Evolutionary conservation across 2,329 filamentous ascomycete species (phyloP).

Genomic region (Colletotrichum cuscutae): DNA sequence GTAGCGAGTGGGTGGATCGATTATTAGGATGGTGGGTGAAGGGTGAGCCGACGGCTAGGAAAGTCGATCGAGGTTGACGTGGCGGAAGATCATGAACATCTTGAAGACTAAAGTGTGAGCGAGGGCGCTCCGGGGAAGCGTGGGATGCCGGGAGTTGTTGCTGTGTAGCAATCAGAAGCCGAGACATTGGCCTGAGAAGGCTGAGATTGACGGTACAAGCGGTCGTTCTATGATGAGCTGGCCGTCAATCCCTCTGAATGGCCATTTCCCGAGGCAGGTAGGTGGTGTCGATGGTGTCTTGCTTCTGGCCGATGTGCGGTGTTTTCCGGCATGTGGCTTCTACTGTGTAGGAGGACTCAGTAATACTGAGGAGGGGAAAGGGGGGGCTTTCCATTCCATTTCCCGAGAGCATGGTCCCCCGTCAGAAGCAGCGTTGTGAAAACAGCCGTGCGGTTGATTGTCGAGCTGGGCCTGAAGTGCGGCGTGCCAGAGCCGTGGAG

Average conservation of each 20-base stretch:
- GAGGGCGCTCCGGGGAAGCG: not conserved
- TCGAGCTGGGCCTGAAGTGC: not conserved
- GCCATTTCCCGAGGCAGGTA: not conserved
- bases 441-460: not conserved
- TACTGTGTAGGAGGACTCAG: not conserved
- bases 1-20: not conserved
- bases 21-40: not conserved
- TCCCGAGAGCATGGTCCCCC: conserved; percentile 3
- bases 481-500: conserved; percentile 5
- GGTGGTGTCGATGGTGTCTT: not conserved
- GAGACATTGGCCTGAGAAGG: conserved; percentile 7
- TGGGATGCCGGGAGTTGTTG: not conserved
- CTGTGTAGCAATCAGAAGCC: not conserved
- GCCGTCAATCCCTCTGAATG: not conserved
- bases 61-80: conserved; percentile 27
- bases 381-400: not conserved
- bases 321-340: conserved; percentile 40
- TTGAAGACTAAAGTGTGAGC: conserved; percentile 7
- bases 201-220: not conserved
- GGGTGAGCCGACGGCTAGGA: conserved; percentile 9
- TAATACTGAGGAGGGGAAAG: not conserved
- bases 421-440: not conserved
- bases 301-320: conserved; percentile 33
- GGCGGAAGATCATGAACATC: conserved; percentile 15
- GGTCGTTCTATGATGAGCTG: not conserved